Percentiles rank a stretch among this genome's conserved stretches.
These are phyloP conservation scores for Phlebiopsis flavidoalba DNA, from an alignment of 768 basidiomycete genomes.

Conservation along the genomic window DNA sequence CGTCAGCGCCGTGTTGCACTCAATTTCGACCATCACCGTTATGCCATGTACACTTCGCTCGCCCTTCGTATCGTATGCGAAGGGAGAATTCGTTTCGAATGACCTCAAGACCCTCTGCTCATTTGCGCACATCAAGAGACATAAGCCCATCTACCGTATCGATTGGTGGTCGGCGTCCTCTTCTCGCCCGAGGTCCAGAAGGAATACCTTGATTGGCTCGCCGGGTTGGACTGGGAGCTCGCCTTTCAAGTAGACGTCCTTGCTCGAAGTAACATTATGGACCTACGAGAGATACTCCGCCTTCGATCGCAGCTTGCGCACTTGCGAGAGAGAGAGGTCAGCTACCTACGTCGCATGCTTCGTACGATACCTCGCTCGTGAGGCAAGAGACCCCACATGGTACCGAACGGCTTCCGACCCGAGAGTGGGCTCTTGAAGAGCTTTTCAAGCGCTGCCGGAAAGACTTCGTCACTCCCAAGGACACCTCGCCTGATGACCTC, in stretches of 20 bases:
- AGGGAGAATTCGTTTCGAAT: slow-evolving; percentile 26
- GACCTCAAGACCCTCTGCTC: slow-evolving; percentile 35
- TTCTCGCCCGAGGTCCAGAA: slow-evolving; percentile 36
- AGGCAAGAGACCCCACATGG: neutral
- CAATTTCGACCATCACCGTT: slow-evolving; percentile 31
- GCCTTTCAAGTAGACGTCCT: slow-evolving; percentile 56
- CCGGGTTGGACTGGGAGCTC: slow-evolving; percentile 40
- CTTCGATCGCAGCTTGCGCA: slow-evolving; percentile 32
- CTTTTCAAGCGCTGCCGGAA: neutral
- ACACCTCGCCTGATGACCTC: neutral
- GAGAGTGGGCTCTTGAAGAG: neutral
- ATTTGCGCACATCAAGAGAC: slow-evolving; percentile 21
- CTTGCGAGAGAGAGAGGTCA: slow-evolving; percentile 27
- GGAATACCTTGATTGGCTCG: slow-evolving; percentile 29
- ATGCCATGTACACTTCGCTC: slow-evolving; percentile 49
- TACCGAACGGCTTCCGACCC: neutral
- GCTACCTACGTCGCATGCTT: slow-evolving; percentile 28
- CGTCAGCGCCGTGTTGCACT: slow-evolving; percentile 37
- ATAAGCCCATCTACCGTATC: slow-evolving; percentile 31
- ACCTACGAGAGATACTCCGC: slow-evolving; percentile 44
- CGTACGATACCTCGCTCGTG: slow-evolving; percentile 4
- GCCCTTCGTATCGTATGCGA: slow-evolving; percentile 46
- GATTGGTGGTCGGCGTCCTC: slow-evolving; percentile 33
- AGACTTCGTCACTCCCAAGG: neutral
- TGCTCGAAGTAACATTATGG: slow-evolving; percentile 33